Percentiles rank a stretch among this genome's conserved stretches.
Conservation (phyloP, 2,329 filamentous ascomycete genomes). For the Bipolaris victoriae region DNA sequence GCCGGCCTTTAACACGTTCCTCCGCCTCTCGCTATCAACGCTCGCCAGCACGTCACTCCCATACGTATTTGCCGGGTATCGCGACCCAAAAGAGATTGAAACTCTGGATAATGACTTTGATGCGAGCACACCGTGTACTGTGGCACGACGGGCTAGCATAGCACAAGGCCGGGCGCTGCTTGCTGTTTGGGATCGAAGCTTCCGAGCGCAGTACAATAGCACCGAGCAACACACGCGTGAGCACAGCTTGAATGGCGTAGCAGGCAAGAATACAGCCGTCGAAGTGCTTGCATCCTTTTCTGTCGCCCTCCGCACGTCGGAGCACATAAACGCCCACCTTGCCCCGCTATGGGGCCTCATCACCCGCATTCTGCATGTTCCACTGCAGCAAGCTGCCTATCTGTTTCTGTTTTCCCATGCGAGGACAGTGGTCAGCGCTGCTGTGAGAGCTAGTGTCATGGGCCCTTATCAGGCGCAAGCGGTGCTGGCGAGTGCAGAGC, state of each 20-base stretch:
- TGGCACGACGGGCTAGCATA: constrained; percentile 75
- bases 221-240: background rate
- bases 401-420: constrained; percentile 78
- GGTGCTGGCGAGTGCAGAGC: constrained; percentile 66
- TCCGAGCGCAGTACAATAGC: constrained; percentile 50
- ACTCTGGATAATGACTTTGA: constrained; percentile 77
- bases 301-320: constrained; percentile 34
- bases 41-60: constrained; percentile 75
- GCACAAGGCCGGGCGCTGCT: constrained; percentile 78
- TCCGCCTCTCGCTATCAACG: constrained; percentile 72
- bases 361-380: constrained; percentile 66
- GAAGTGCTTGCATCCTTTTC: constrained; percentile 41
- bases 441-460: constrained; percentile 76
- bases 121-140: constrained; percentile 77
- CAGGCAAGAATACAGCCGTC: constrained; percentile 18
- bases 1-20: constrained; percentile 67
- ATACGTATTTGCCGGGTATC: constrained; percentile 73
- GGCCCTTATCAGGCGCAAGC: constrained; percentile 82
- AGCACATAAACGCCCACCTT: constrained; percentile 63
- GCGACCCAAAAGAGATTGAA: constrained; percentile 58
- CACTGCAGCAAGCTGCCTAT: constrained; percentile 69
- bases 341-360: constrained; percentile 74
- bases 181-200: constrained; percentile 76
- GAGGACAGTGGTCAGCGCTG: constrained; percentile 77
- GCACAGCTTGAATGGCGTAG: background rate